A percentile compares a stretch with the other conserved stretches of the same genome.
Evolutionary conservation across 148 eudicot genomes (phyloP).

Genomic region (Linanthus parryae): DNA sequence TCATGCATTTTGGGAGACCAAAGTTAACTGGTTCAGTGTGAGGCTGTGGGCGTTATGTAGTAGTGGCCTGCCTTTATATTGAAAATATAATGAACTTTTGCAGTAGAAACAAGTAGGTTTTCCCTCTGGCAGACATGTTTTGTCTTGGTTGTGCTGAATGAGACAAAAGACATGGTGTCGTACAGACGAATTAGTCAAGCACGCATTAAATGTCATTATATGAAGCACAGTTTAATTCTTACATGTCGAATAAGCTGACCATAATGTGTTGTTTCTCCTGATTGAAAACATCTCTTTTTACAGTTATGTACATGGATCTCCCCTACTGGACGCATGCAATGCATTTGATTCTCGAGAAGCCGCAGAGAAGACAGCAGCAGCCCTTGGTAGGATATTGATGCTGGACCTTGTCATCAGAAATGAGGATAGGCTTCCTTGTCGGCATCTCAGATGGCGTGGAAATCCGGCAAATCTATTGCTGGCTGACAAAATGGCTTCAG

Average conservation of each 20-base stretch:
- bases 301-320: slow-evolving; percentile 95
- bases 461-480: slow-evolving; percentile 79
- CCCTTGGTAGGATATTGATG: slow-evolving; percentile 89
- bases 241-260: not conserved
- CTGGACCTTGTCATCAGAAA: slow-evolving; percentile 95
- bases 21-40: not conserved
- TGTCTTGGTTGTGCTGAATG: too few species aligned
- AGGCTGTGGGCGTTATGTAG: not conserved
- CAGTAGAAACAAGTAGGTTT: not conserved
- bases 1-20: not conserved
- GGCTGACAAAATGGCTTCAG: slow-evolving; percentile 58
- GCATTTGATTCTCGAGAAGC: slow-evolving; percentile 66
- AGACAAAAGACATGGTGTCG: too few species aligned
- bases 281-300: slow-evolving; percentile 16
- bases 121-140: not conserved
- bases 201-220: slow-evolving; percentile 8
- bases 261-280: slow-evolving; percentile 6
- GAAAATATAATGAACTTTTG: not conserved
- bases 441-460: slow-evolving; percentile 94
- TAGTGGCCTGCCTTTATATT: not conserved
- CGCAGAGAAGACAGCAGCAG: slow-evolving; percentile 70
- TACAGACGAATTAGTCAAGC: not conserved
- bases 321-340: slow-evolving; percentile 71
- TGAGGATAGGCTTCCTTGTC: slow-evolving; percentile 97
- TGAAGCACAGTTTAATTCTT: slow-evolving; percentile 1